Conservation (phyloP, 805 yeast species). For the Metschnikowia similis region DNA sequence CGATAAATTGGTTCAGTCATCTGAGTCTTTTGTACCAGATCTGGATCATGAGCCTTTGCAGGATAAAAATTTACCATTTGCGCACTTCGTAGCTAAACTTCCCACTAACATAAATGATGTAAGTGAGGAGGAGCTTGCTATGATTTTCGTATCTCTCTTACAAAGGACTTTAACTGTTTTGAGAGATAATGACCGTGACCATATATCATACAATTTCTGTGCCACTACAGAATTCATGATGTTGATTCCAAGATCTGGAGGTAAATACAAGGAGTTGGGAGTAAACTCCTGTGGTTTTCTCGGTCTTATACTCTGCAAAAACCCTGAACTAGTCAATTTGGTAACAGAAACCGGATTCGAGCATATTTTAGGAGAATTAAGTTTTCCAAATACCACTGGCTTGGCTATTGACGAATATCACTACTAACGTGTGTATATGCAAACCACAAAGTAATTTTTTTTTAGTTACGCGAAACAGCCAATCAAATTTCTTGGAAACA, state of each 20-base stretch:
- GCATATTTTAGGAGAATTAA: slow-evolving; percentile 57
- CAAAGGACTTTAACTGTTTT: slow-evolving; percentile 66
- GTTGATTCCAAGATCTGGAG: slow-evolving; percentile 73
- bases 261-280: slow-evolving; percentile 52
- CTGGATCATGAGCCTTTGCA: slow-evolving; percentile 54
- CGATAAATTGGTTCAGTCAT: slow-evolving; percentile 39
- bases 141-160: slow-evolving; percentile 67
- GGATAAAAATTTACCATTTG: slow-evolving; percentile 62
- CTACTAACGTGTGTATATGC: slow-evolving; percentile 36
- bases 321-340: slow-evolving; percentile 48
- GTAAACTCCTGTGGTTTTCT: slow-evolving; percentile 78
- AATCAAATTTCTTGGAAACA: slow-evolving; percentile 14
- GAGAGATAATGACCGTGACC: slow-evolving; percentile 45
- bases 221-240: slow-evolving; percentile 82
- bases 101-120: slow-evolving; percentile 37
- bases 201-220: slow-evolving; percentile 71
- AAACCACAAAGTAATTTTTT: not conserved
- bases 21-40: slow-evolving; percentile 52
- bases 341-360: slow-evolving; percentile 46
- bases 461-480: slow-evolving; percentile 6
- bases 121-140: slow-evolving; percentile 55
- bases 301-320: slow-evolving; percentile 76
- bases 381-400: slow-evolving; percentile 61
- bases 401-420: slow-evolving; percentile 59
- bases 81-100: slow-evolving; percentile 75